Evolutionary conservation across 2,329 filamentous ascomycete genomes (phyloP).

Genomic region (Niveomyces coronatus): DNA sequence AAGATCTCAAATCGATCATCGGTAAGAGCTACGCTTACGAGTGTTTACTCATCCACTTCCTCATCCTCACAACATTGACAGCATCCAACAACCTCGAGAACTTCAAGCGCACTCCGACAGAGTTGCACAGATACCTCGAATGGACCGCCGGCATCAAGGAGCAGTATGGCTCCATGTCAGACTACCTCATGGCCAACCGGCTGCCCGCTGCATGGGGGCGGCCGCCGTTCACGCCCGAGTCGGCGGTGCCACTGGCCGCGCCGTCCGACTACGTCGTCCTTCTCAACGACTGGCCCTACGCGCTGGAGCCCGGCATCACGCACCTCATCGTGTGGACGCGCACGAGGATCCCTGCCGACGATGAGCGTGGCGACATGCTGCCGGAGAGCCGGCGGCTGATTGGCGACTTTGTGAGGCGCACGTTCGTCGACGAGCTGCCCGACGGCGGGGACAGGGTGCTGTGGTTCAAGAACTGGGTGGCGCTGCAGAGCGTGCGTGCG

Average conservation of each 20-base stretch:
- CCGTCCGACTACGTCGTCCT: slow-evolving; percentile 58
- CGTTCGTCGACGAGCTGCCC: slow-evolving; percentile 51
- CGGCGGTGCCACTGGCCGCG: slow-evolving; percentile 40
- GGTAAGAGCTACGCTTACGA: slow-evolving; percentile 34
- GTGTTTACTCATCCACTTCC: too few relatives aligned
- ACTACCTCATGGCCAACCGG: slow-evolving; percentile 65
- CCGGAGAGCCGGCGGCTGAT: slow-evolving; percentile 53
- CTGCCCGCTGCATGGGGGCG: slow-evolving; percentile 56
- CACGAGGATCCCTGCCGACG: slow-evolving; percentile 64
- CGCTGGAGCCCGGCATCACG: slow-evolving; percentile 52
- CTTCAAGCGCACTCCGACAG: slow-evolving; percentile 71
- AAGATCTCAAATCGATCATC: slow-evolving; percentile 58
- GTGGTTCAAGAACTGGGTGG: slow-evolving; percentile 95
- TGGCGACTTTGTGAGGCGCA: slow-evolving; percentile 56
- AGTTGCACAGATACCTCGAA: slow-evolving; percentile 68
- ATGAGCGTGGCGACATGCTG: slow-evolving; percentile 62
- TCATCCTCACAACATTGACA: too few relatives aligned
- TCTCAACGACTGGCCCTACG: slow-evolving; percentile 92
- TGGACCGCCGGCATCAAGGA: slow-evolving; percentile 62
- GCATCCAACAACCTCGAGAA: slow-evolving; percentile 54
- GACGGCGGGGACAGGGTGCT: slow-evolving; percentile 44
- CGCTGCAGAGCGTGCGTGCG: slow-evolving; percentile 75
- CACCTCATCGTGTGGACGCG: slow-evolving; percentile 92
- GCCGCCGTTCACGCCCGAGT: slow-evolving; percentile 44
- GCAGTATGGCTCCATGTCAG: slow-evolving; percentile 68